A percentile compares a stretch with the other conserved stretches of the same genome.
These are phyloP conservation scores for Rosa lucieae DNA, from an alignment of 306 rosid species.

Conservation along the genomic window DNA sequence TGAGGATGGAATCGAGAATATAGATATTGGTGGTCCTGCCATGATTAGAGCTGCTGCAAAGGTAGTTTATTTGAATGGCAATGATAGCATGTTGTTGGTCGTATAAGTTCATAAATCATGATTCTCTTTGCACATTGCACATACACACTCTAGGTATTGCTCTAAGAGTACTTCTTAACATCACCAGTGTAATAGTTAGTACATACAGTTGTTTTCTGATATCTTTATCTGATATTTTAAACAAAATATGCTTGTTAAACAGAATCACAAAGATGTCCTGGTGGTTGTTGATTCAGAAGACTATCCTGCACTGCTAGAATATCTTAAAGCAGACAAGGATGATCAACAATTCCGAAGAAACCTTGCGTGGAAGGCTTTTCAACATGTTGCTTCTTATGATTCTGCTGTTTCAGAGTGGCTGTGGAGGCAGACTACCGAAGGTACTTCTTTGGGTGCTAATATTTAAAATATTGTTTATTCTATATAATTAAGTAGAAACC, in stretches of 20 bases:
- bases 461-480: not conserved
- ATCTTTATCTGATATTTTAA: constrained; percentile 14
- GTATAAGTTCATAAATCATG: constrained; percentile 2
- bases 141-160: not conserved
- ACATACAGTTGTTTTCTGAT: not conserved
- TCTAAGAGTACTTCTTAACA: not conserved
- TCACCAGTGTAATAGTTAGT: not conserved
- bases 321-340: constrained; percentile 60
- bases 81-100: not conserved
- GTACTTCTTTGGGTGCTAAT: constrained; percentile 29
- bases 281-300: constrained; percentile 92
- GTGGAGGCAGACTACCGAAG: constrained; percentile 84
- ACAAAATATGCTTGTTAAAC: constrained; percentile 32
- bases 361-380: constrained; percentile 98
- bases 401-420: constrained; percentile 95
- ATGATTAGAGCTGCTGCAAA: constrained; percentile 98
- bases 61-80: constrained; percentile 46
- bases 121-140: not conserved
- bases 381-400: constrained; percentile 86
- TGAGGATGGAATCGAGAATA: constrained; percentile 94
- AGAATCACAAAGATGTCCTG: constrained; percentile 91
- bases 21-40: constrained; percentile 96
- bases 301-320: constrained; percentile 70
- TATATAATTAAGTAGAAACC: not conserved
- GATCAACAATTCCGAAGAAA: constrained; percentile 65